These are phyloP conservation scores for Puccinellia tenuiflora DNA, from an alignment of 176 grass and related monocot species.

Conservation along the genomic window DNA sequence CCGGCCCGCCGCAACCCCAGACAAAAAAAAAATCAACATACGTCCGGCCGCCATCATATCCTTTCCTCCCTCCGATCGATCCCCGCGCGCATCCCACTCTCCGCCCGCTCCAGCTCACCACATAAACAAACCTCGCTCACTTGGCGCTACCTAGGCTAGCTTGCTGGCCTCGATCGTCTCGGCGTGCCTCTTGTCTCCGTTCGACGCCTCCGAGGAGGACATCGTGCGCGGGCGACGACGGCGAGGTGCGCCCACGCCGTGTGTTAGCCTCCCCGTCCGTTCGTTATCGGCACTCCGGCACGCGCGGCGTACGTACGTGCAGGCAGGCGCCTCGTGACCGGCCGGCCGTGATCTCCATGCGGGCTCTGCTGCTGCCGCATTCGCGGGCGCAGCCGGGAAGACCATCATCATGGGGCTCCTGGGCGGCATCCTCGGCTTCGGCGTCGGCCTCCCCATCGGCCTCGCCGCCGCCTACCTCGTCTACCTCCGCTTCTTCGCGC, in stretches of 20 bases:
- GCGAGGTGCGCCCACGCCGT: background rate
- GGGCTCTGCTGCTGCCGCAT: background rate
- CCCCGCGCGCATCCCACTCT: background rate
- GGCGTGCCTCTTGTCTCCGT: background rate
- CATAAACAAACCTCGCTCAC: background rate
- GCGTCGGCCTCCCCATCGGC: conserved; percentile 37
- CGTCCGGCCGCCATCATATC: background rate
- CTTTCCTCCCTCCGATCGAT: background rate
- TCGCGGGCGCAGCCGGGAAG: background rate
- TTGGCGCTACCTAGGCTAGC: background rate
- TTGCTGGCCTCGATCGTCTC: background rate
- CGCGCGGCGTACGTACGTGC: background rate
- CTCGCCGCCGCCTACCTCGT: conserved; percentile 33
- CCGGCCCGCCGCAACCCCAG: background rate
- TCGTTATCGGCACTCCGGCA: background rate
- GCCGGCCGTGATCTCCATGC: background rate
- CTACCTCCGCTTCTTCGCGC: conserved; percentile 34
- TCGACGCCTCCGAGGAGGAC: conserved; percentile 1
- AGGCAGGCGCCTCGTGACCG: background rate
- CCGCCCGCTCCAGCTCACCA: background rate
- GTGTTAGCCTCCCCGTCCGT: background rate
- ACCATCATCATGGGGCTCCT: conserved; percentile 27
- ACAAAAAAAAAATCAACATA: background rate
- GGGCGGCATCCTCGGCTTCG: conserved; percentile 35
- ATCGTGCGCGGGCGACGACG: background rate